These are phyloP conservation scores for Cryphonectria radicalis DNA, from an alignment of 2,329 filamentous ascomycete species.

Conservation along the genomic window DNA sequence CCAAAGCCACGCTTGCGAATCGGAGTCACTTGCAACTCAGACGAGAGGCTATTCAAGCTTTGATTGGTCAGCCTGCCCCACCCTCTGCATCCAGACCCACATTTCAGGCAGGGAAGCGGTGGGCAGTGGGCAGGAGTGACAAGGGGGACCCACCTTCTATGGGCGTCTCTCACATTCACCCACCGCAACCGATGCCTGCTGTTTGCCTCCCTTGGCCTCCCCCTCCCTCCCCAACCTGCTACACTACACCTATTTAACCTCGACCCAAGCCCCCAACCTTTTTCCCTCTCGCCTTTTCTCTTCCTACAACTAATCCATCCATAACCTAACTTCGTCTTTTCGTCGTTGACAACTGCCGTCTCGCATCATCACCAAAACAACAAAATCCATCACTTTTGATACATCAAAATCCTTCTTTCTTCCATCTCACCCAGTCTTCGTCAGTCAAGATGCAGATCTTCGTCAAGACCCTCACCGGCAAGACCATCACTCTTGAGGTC, in stretches of 20 bases:
- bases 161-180: constrained; percentile 17
- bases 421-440: constrained; percentile 52
- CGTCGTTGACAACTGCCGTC: not conserved
- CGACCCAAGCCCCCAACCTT: constrained; percentile 5
- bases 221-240: not conserved
- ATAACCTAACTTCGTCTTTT: not conserved
- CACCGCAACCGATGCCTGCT: constrained; percentile 6
- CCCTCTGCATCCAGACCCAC: not conserved
- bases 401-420: constrained; percentile 46
- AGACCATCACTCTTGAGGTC: constrained; percentile 91
- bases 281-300: not conserved
- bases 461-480: constrained; percentile 86
- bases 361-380: constrained; percentile 52
- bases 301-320: constrained; percentile 6
- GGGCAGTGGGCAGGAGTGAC: constrained; percentile 13
- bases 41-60: not conserved
- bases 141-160: constrained; percentile 13
- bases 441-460: constrained; percentile 64
- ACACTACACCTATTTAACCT: constrained; percentile 15
- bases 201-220: constrained; percentile 11
- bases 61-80: not conserved
- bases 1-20: constrained; percentile 9
- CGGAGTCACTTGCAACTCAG: not conserved
- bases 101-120: constrained; percentile 16
- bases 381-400: constrained; percentile 62